Conservation (phyloP, 345 rosid genomes). For the Eucalyptus paniculata region DNA sequence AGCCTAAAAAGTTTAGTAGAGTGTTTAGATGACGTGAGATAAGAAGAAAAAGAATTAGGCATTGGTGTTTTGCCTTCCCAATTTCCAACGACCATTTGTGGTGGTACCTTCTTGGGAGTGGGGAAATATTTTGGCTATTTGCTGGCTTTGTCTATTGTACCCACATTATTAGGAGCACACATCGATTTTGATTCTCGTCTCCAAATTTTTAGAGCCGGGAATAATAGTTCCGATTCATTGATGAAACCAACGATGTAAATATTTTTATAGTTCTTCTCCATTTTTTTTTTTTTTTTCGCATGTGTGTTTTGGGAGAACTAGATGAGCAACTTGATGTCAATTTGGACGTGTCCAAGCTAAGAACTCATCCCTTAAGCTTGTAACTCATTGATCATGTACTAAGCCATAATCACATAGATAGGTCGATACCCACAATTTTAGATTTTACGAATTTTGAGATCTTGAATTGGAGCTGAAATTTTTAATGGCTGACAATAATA, state of each 20-base stretch:
- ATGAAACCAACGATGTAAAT: not conserved
- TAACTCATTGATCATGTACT: conserved; percentile 38
- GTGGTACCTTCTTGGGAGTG: not conserved
- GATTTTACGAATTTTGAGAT: not conserved
- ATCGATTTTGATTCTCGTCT: not conserved
- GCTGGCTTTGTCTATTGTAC: not conserved
- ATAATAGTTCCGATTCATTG: not conserved
- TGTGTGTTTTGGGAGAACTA: conserved; percentile 77
- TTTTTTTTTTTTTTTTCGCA: not conserved
- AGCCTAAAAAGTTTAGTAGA: no score
- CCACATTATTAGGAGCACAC: not conserved
- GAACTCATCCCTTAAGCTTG: conserved; percentile 93
- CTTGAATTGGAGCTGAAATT: not conserved
- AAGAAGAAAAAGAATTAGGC: no score
- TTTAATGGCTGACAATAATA: rapidly evolving
- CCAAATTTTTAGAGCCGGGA: not conserved
- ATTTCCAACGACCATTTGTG: not conserved
- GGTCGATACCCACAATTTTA: not conserved
- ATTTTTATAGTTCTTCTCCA: not conserved
- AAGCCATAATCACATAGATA: not conserved
- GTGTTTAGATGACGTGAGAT: no score
- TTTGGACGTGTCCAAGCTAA: conserved; percentile 61
- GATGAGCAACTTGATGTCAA: conserved; percentile 75
- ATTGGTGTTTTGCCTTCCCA: not conserved
- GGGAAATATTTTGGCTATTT: not conserved